phyloP scores from a whole-genome alignment of 768 basidiomycete genomes.

The Tephrocybe sp. region DNA sequence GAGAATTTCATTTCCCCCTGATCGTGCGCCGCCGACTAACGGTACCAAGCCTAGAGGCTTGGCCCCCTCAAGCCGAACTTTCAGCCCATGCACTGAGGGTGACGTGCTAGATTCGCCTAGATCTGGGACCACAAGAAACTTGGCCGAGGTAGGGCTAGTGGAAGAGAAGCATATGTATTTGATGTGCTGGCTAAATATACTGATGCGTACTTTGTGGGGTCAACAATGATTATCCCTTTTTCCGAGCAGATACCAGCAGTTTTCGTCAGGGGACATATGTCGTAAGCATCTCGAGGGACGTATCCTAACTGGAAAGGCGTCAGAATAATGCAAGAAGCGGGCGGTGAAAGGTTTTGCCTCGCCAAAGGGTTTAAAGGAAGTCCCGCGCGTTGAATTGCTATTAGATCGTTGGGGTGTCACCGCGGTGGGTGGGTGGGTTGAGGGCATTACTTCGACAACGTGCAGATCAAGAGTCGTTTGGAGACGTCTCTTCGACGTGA shows the following conservation, averaged over 20 bases:
- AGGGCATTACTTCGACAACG: constrained; percentile 49
- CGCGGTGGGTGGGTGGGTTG: constrained; percentile 32
- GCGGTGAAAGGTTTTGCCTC: constrained; percentile 48
- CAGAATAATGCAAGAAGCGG: neutral
- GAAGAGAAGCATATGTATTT: neutral
- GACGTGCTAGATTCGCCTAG: constrained; percentile 41
- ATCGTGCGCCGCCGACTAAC: constrained; percentile 31
- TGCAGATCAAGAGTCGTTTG: constrained; percentile 56
- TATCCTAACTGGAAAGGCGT: constrained; percentile 54
- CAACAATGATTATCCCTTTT: constrained; percentile 63
- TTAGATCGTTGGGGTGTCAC: constrained; percentile 36
- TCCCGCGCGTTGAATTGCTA: constrained; percentile 15
- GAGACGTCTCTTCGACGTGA: constrained; percentile 61
- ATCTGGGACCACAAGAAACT: constrained; percentile 58
- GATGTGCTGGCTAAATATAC: neutral
- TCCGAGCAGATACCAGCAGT: constrained; percentile 67
- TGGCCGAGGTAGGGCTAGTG: constrained; percentile 39
- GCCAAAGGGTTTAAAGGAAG: constrained; percentile 64
- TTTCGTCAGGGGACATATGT: constrained; percentile 58
- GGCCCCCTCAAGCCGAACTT: constrained; percentile 52
- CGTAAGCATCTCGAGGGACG: constrained; percentile 69
- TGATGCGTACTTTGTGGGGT: constrained; percentile 62
- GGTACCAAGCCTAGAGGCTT: constrained; percentile 71
- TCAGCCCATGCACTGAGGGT: constrained; percentile 49
- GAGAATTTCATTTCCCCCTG: constrained; percentile 46